Evolutionary conservation across 192 early-diverging fungal genomes (phyloP).

Genomic region (Globomyces pollinis-pini): DNA sequence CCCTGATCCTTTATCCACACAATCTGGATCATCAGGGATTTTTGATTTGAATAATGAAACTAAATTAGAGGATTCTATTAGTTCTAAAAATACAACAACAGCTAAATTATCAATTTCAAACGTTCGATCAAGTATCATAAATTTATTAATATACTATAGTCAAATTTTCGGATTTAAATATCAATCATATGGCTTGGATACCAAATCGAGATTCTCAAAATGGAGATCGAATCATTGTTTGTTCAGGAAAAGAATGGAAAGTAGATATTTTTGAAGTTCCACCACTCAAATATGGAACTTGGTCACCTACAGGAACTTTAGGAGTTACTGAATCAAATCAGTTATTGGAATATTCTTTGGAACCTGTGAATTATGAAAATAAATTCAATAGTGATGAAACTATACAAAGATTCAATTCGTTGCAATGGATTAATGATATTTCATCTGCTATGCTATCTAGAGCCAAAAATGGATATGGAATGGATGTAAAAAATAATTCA

Average conservation of each 20-base stretch:
- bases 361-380: neutral
- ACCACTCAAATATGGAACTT: neutral
- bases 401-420: neutral
- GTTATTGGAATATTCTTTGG: neutral
- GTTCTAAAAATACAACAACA: neutral
- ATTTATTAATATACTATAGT: neutral
- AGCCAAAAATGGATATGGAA: constrained; percentile 67
- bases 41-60: neutral
- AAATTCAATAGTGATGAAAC: neutral
- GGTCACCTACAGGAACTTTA: neutral
- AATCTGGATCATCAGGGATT: neutral
- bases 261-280: neutral
- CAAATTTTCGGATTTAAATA: constrained; percentile 10
- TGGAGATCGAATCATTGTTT: neutral
- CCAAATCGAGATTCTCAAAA: neutral
- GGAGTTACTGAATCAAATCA: neutral
- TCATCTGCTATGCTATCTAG: constrained; percentile 72
- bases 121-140: neutral
- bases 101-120: neutral
- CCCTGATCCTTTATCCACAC: too few species aligned
- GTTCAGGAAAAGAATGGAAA: constrained; percentile 7
- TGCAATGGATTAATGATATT: constrained; percentile 56
- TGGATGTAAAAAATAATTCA: constrained; percentile 53
- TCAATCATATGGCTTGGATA: constrained; percentile 13
- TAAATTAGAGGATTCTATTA: neutral